Evolutionary conservation across 2,329 filamentous ascomycete species (phyloP).

Genomic region (Coniochaeta ligniaria): DNA sequence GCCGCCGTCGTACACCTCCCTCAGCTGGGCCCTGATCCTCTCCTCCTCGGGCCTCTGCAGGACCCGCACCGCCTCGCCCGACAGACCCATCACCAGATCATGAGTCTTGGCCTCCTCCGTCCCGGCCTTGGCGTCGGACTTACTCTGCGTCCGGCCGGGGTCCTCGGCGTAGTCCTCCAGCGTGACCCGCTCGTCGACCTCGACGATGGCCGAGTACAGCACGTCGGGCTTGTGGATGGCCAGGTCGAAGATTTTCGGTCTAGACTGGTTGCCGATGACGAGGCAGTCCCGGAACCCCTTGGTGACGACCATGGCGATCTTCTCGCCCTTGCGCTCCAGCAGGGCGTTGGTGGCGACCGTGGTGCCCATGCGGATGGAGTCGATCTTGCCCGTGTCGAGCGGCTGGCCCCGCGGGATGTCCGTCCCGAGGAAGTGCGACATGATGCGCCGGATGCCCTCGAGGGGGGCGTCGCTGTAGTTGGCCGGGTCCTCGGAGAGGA

Average conservation of each 20-base stretch:
- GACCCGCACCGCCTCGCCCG: slow-evolving; percentile 68
- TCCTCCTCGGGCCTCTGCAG: slow-evolving; percentile 53
- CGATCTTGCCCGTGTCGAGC: slow-evolving; percentile 75
- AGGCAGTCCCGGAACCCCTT: slow-evolving; percentile 84
- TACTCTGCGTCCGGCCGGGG: slow-evolving; percentile 52
- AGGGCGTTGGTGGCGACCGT: slow-evolving; percentile 91
- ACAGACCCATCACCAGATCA: slow-evolving; percentile 62
- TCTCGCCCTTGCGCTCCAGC: slow-evolving; percentile 83
- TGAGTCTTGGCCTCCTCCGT: slow-evolving; percentile 36
- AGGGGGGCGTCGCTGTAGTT: slow-evolving; percentile 90
- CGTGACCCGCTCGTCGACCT: slow-evolving; percentile 85
- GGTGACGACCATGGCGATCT: slow-evolving; percentile 80
- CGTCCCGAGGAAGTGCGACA: slow-evolving; percentile 66
- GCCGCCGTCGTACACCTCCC: slow-evolving; percentile 61
- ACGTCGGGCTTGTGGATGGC: slow-evolving; percentile 83
- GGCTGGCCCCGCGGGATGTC: slow-evolving; percentile 75
- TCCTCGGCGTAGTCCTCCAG: slow-evolving; percentile 90
- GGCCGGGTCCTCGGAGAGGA: slow-evolving; percentile 80
- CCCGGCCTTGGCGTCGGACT: slow-evolving; percentile 47
- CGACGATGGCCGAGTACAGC: slow-evolving; percentile 77
- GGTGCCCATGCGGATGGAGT: slow-evolving; percentile 92
- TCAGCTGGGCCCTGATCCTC: slow-evolving; percentile 51
- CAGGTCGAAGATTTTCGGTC: slow-evolving; percentile 86
- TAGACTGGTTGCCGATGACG: slow-evolving; percentile 82
- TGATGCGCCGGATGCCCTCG: slow-evolving; percentile 81